Percentiles rank a stretch among this genome's conserved stretches.
These are phyloP conservation scores for Talaromyces sp. DNA, from an alignment of 2,329 filamentous ascomycete species.

Conservation along the genomic window DNA sequence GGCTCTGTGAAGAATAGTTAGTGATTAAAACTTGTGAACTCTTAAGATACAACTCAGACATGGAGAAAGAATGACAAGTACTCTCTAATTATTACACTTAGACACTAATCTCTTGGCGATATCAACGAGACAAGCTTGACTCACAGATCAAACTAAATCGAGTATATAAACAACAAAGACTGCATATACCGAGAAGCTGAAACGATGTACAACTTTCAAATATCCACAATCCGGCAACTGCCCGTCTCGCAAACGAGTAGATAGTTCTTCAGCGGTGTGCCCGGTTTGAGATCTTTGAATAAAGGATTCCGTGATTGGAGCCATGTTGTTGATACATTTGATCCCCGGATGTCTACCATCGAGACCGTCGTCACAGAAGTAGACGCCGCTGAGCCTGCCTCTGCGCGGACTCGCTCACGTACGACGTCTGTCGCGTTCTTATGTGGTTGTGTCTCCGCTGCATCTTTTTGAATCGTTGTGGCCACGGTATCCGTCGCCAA, in stretches of 20 bases:
- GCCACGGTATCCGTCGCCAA: slow-evolving; percentile 36
- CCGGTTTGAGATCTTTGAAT: slow-evolving; percentile 36
- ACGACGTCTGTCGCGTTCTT: slow-evolving; percentile 17
- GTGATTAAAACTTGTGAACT: background rate
- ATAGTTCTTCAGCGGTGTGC: slow-evolving; percentile 36
- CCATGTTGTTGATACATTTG: slow-evolving; percentile 32
- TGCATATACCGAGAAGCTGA: background rate
- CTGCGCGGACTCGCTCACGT: slow-evolving; percentile 30
- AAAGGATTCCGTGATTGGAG: slow-evolving; percentile 36
- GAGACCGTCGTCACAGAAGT: slow-evolving; percentile 34
- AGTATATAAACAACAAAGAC: background rate
- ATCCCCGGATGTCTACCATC: slow-evolving; percentile 37
- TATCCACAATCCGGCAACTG: slow-evolving; percentile 34
- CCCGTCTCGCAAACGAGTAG: slow-evolving; percentile 39
- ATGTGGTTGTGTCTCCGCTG: slow-evolving; percentile 17
- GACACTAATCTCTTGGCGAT: background rate
- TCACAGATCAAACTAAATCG: background rate
- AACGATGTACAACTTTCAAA: slow-evolving; percentile 18
- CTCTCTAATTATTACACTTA: background rate
- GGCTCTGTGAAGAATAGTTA: background rate
- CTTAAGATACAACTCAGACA: background rate
- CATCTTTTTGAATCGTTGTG: slow-evolving; percentile 20
- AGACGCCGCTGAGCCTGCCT: slow-evolving; percentile 32
- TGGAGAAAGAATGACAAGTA: background rate
- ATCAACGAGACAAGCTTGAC: background rate